Conservation (phyloP, 2,329 filamentous ascomycete species). For the Cercospora sp. region DNA sequence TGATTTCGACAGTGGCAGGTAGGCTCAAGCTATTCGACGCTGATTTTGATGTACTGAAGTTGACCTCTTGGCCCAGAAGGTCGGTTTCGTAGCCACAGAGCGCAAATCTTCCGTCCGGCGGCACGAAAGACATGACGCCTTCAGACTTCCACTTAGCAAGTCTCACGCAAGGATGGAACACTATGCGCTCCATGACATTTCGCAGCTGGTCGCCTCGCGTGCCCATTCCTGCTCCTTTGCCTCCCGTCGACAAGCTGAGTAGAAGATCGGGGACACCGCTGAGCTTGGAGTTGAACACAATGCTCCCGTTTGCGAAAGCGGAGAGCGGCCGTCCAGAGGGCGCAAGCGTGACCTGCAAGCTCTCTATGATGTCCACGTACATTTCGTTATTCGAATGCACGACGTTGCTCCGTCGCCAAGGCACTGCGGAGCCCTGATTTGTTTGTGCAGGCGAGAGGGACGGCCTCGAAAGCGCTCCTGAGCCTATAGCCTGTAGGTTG, state of each 20-base stretch:
- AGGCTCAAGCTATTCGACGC: slow-evolving; percentile 62
- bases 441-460: slow-evolving; percentile 28
- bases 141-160: slow-evolving; percentile 85
- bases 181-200: slow-evolving; percentile 75
- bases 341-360: slow-evolving; percentile 80
- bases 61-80: slow-evolving; percentile 68
- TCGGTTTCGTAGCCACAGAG: slow-evolving; percentile 94
- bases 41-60: slow-evolving; percentile 28
- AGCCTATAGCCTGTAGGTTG: slow-evolving; percentile 28
- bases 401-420: slow-evolving; percentile 90
- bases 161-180: slow-evolving; percentile 94
- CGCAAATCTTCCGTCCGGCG: slow-evolving; percentile 90
- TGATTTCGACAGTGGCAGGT: slow-evolving; percentile 78
- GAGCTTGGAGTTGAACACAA: slow-evolving; percentile 92
- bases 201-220: slow-evolving; percentile 46
- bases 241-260: slow-evolving; percentile 75
- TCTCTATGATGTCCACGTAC: slow-evolving; percentile 94
- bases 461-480: slow-evolving; percentile 23
- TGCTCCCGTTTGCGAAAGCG: slow-evolving; percentile 85
- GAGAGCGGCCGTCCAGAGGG: slow-evolving; percentile 85
- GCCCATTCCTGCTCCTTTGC: slow-evolving; percentile 73
- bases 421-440: slow-evolving; percentile 58
- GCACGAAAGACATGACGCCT: slow-evolving; percentile 92
- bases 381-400: slow-evolving; percentile 95
- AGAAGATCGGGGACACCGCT: slow-evolving; percentile 92